A percentile compares a stretch with the other conserved stretches of the same genome.
Evolutionary conservation across 2,329 filamentous ascomycete species (phyloP).

Genomic region (Aspergillus sp.): DNA sequence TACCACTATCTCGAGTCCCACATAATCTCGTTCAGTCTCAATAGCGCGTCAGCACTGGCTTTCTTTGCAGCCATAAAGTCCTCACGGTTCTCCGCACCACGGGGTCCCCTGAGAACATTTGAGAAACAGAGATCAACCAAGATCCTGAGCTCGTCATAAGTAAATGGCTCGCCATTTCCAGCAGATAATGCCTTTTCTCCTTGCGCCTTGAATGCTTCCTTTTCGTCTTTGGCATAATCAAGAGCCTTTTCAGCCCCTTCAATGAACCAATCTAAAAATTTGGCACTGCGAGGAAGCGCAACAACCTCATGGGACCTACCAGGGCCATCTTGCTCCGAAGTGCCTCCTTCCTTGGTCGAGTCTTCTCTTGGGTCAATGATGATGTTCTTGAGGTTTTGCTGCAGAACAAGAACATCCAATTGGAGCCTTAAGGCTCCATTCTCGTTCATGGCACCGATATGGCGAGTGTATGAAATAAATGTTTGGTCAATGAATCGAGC

Average conservation of each 20-base stretch:
- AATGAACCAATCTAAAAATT: constrained; percentile 46
- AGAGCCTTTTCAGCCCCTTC: constrained; percentile 42
- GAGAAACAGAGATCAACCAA: constrained; percentile 44
- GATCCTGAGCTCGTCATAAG: constrained; percentile 42
- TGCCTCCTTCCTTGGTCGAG: too few species aligned
- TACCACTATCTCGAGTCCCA: constrained; percentile 37
- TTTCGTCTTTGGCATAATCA: constrained; percentile 41
- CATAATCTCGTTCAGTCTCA: constrained; percentile 44
- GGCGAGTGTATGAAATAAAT: constrained; percentile 66
- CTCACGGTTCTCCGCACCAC: constrained; percentile 38
- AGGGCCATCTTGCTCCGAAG: too few species aligned
- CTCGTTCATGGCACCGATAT: constrained; percentile 76
- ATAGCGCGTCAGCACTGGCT: constrained; percentile 39
- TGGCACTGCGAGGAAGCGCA: constrained; percentile 39
- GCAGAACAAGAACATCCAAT: constrained; percentile 88
- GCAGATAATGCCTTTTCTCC: constrained; percentile 29
- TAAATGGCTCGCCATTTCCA: constrained; percentile 39
- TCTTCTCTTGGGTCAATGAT: constrained; percentile 35
- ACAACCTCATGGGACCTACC: constrained; percentile 26
- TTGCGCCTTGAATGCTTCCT: constrained; percentile 33
- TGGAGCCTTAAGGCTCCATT: constrained; percentile 83
- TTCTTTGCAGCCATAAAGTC: constrained; percentile 44
- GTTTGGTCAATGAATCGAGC: constrained; percentile 73
- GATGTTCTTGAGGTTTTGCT: constrained; percentile 95
- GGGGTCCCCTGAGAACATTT: constrained; percentile 37